These are phyloP conservation scores for Suillus placidus DNA, from an alignment of 768 basidiomycete species.

Conservation along the genomic window DNA sequence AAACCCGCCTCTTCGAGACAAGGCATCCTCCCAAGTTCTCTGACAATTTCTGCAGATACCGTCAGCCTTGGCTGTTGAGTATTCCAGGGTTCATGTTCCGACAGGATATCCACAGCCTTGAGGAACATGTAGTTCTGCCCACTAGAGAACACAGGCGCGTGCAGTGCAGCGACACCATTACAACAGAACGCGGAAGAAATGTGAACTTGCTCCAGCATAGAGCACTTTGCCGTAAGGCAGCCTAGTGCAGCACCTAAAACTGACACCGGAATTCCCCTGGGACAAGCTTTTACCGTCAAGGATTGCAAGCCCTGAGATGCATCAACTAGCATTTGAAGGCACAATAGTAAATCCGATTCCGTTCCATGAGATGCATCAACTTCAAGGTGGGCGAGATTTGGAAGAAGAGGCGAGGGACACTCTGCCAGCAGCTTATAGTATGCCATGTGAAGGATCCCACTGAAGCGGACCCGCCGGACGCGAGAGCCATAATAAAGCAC, in stretches of 20 bases:
- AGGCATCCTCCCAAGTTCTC: slow-evolving; percentile 2
- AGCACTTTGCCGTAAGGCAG: neutral
- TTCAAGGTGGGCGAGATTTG: neutral
- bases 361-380: neutral
- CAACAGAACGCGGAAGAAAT: neutral
- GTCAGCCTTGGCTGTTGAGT: neutral
- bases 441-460: neutral
- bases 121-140: neutral
- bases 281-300: neutral
- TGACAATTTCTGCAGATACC: neutral
- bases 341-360: neutral
- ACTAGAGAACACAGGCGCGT: neutral
- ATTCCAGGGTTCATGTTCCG: neutral
- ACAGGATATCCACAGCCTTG: neutral
- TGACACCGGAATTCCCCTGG: neutral
- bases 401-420: neutral
- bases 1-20: neutral
- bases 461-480: neutral
- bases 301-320: neutral
- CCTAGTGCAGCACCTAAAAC: neutral
- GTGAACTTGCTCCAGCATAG: neutral
- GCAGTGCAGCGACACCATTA: neutral
- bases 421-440: neutral
- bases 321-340: neutral
- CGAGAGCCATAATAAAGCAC: neutral